Base-by-base conservation (phyloP, 176 grass and related monocot species). In the Lolium rigidum region DNA sequence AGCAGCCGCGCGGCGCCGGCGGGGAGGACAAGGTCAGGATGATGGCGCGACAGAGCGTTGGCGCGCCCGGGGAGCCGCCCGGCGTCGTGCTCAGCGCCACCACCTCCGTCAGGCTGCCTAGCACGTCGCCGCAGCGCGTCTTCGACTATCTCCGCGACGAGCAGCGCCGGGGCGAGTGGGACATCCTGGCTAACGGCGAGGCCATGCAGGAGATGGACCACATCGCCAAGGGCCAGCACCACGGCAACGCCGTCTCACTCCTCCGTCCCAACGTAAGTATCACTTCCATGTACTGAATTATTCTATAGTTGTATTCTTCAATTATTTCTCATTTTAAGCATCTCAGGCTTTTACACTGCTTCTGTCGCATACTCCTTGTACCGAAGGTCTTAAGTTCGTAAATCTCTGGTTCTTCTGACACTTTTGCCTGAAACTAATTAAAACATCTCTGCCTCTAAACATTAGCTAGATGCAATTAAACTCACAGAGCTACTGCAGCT, bases 191-290 rank as follows among this genome's bases (percentile, higher is more conserved):
- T 63, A 95, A 92, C 80, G 88, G 88, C 2, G 90, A 92, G 41
- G 89, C 88, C 55, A 95, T 95, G 96, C 91, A 94, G 78, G 96
- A 98, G 93, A 94, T 98, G 89, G 88, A 87, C 78, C 93, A 90
- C 84, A 92, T 98, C 80, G 86, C 96, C 81, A 98, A 95, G 86
- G 96, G 96, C 5, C 91, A 98, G 89, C 86, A 92, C 76, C 85
- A 81, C n/a, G 96, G 88, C 68, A 95, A 94, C 76, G 91, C 90
- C 15, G 96, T 98, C 85, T 95, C 91, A 25, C 90, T 98, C 59
- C 91, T 98, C 69, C 86, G 96, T 22, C 85, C 93, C 4, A 93
- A 85, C 58, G 96, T 98, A 91, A 89, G 96, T 79, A n/a, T n/a
- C 35, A 17, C 10, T 26, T 56, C 66, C 24, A 8, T 26, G 9